Evolutionary conservation across 306 rosid genomes (phyloP), one percentile per base, ranked within the genome.

Genomic region (Quercus suber): DNA sequence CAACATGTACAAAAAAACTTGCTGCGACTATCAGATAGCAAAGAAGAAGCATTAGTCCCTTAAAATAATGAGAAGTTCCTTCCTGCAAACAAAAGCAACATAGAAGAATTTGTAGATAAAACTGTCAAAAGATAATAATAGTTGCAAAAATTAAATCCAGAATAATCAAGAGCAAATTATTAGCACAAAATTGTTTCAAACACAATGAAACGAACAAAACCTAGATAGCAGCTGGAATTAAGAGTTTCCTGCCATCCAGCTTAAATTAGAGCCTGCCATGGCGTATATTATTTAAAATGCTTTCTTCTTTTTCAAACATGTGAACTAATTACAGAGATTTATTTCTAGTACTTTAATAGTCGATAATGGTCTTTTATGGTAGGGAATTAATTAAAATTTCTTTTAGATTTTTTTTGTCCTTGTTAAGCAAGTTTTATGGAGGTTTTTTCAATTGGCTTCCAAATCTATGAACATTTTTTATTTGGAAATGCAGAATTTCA

Each of bases 11-110:
- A 83, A 88, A 93, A 73, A 93, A 90, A 80, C 97, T 88, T 31
- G 94, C 97, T 28, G 96, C 92, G 8, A 90, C 94, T 77, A 90
- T 93, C 78, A 93, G 88, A 87, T 93, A 90, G 86, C 96, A 89
- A 23, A 93, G 88, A 68, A 88, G 82, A 71, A 93, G 94, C 97
- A 90, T 87, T 65, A 90, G 82, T 69, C 96, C 97, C 75, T 90
- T 90, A 77, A 93, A 88, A 84, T 93, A 90, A 84, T 90, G 89
- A 23, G 23, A 23, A 19, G 92, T 89, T 82, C 96, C 97, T 55
- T 90, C 97, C 97, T 93, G 88, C 86, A 90, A 84, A 55, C 41
- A 23, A 76, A 85, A 70, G 61, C 52, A 58, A 71, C 63, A 30
- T 5, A 55, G 18, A 33, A 18, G 69, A 76, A 35, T 49, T 21